Evolutionary conservation across 495 filamentous ascomycete species (phyloP).

Genomic region (Penicillium waksmanii): DNA sequence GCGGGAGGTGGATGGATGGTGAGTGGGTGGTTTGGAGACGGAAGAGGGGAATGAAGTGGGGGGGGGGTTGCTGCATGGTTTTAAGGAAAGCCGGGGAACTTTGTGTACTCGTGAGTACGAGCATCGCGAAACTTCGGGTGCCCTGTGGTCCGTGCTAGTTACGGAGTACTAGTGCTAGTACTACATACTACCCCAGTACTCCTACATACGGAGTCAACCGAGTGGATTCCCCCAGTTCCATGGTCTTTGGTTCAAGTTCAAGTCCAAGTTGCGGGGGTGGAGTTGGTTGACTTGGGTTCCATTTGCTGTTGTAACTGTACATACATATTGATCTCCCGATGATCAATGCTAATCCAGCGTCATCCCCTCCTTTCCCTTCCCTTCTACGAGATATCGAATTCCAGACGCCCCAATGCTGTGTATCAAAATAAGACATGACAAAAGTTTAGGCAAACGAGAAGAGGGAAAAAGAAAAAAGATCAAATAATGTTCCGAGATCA

Average conservation of each 20-base stretch:
- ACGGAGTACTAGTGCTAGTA: not conserved
- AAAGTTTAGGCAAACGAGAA: slow-evolving; percentile 23
- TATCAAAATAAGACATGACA: slow-evolving; percentile 37
- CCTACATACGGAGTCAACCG: not conserved
- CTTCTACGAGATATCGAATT: slow-evolving; percentile 37
- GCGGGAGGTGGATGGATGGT: slow-evolving; percentile 13
- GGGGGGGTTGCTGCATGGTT: not conserved
- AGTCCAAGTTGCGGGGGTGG: slow-evolving; percentile 1
- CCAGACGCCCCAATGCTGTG: slow-evolving; percentile 51
- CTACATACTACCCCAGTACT: not conserved
- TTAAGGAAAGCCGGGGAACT: not conserved
- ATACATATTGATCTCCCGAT: slow-evolving; percentile 35
- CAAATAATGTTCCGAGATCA: slow-evolving; percentile 17
- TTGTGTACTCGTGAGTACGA: too few species aligned
- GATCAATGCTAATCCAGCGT: slow-evolving; percentile 33
- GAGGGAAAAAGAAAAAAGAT: slow-evolving; percentile 11
- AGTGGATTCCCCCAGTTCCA: not conserved
- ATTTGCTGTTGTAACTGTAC: slow-evolving; percentile 44
- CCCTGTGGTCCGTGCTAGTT: slow-evolving; percentile 22
- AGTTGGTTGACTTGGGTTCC: slow-evolving; percentile 2
- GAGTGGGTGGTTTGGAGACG: slow-evolving; percentile 18
- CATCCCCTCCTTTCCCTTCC: slow-evolving; percentile 21
- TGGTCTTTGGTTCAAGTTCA: too few species aligned
- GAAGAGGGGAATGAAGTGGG: slow-evolving; percentile 4
- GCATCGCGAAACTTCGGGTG: slow-evolving; percentile 24